A percentile compares a stretch with the other conserved stretches of the same genome.
phyloP scores from a whole-genome alignment of 495 filamentous ascomycete genomes.

The Aspergillus affinis region DNA sequence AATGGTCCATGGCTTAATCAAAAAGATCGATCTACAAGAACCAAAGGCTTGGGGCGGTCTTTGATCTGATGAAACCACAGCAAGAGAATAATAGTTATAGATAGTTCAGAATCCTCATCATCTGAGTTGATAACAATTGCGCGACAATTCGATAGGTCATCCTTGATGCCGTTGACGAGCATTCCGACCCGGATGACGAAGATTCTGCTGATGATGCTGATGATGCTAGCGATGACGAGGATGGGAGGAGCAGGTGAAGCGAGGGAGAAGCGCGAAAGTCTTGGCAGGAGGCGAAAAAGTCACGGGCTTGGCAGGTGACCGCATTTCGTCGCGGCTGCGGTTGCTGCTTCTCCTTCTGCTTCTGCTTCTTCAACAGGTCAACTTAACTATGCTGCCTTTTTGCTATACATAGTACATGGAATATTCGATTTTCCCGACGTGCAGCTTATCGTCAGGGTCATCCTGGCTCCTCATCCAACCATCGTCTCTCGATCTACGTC shows the following conservation, averaged over 20 bases:
- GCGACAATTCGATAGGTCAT: too few species aligned
- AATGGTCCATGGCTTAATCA: not conserved
- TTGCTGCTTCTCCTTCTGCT: too few species aligned
- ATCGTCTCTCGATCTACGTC: not conserved
- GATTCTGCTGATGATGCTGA: not conserved
- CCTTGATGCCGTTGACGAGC: not conserved
- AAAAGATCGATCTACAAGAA: not conserved
- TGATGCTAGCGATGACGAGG: not conserved
- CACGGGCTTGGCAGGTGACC: constrained; percentile 5
- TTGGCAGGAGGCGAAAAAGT: constrained; percentile 2
- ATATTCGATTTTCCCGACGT: not conserved
- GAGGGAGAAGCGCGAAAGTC: not conserved
- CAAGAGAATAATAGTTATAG: too few species aligned
- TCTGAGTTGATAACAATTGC: too few species aligned
- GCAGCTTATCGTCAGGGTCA: not conserved
- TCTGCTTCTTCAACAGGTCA: too few species aligned
- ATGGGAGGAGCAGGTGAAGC: not conserved
- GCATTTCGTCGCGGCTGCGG: too few species aligned
- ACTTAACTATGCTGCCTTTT: not conserved
- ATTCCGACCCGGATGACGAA: not conserved
- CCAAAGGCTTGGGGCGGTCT: too few species aligned
- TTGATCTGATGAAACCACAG: too few species aligned
- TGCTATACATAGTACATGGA: not conserved
- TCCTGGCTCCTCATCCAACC: not conserved
- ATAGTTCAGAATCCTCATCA: too few species aligned